phyloP scores from a whole-genome alignment of 306 rosid species.

The Dalbergia cochinchinensis region DNA sequence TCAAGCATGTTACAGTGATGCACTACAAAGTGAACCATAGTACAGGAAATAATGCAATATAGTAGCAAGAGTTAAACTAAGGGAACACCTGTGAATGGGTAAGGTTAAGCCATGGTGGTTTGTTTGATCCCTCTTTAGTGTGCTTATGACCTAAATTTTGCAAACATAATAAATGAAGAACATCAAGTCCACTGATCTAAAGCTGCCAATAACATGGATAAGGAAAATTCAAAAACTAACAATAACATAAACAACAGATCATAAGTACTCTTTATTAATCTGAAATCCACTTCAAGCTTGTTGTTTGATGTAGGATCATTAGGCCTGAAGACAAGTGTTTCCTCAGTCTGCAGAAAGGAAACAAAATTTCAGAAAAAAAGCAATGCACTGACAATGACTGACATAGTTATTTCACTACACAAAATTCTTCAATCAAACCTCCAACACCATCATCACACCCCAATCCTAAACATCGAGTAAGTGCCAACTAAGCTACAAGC shows the following conservation, averaged over 20 bases:
- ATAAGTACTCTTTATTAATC: conserved; percentile 63
- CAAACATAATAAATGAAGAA: conserved; percentile 15
- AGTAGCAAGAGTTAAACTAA: conserved; percentile 29
- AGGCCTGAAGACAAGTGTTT: conserved; percentile 68
- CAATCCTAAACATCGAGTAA: neutral
- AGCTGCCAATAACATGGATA: neutral
- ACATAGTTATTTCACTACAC: neutral
- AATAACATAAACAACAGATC: conserved; percentile 14
- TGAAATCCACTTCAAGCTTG: conserved; percentile 75
- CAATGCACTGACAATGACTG: neutral
- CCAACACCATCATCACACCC: neutral
- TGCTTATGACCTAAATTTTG: conserved; percentile 71
- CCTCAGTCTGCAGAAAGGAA: conserved; percentile 59
- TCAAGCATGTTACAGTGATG: conserved; percentile 1
- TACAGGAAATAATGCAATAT: neutral
- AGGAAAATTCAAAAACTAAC: conserved; percentile 21
- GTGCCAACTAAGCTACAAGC: conserved; percentile 9
- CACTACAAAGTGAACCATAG: conserved; percentile 13
- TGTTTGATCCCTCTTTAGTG: conserved; percentile 90
- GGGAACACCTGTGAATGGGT: conserved; percentile 67
- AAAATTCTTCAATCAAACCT: neutral
- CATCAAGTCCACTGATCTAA: conserved; percentile 4
- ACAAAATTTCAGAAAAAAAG: neutral
- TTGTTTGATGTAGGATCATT: conserved; percentile 71
- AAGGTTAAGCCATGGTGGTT: conserved; percentile 93